Evolutionary conservation across 805 yeast species (phyloP).

Genomic region (Wickerhamiella siamensis): DNA sequence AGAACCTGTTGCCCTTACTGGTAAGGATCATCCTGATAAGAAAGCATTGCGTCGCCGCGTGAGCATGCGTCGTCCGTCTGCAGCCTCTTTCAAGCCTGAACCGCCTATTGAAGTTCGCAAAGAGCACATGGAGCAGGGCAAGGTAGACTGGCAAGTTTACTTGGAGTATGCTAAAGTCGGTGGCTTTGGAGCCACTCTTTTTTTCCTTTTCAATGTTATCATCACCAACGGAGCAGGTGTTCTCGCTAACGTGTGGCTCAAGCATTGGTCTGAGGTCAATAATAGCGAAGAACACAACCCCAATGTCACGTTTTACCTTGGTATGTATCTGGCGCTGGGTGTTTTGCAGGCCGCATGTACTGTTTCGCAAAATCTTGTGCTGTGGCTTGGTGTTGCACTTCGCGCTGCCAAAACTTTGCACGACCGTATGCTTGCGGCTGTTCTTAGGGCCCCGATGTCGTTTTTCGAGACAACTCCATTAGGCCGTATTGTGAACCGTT

Average conservation of each 20-base stretch:
- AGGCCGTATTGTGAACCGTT: slow-evolving; percentile 81
- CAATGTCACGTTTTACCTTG: slow-evolving; percentile 51
- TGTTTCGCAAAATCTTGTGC: slow-evolving; percentile 47
- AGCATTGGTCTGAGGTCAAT: slow-evolving; percentile 93
- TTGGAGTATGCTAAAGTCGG: slow-evolving; percentile 76
- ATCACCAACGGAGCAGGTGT: slow-evolving; percentile 48
- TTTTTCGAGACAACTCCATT: slow-evolving; percentile 92
- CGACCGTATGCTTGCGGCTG: slow-evolving; percentile 54
- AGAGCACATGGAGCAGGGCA: slow-evolving; percentile 85
- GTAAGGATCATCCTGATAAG: background rate
- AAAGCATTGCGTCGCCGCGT: slow-evolving; percentile 9
- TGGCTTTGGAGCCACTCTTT: slow-evolving; percentile 46
- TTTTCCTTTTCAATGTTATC: slow-evolving; percentile 44
- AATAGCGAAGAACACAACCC: slow-evolving; percentile 58
- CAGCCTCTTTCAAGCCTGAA: slow-evolving; percentile 36
- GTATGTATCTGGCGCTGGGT: slow-evolving; percentile 65
- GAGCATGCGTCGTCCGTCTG: slow-evolving; percentile 42
- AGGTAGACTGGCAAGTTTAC: slow-evolving; percentile 81
- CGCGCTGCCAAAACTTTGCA: slow-evolving; percentile 63
- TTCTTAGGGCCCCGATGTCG: slow-evolving; percentile 81
- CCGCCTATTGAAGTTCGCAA: slow-evolving; percentile 25
- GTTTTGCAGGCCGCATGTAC: slow-evolving; percentile 45
- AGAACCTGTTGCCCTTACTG: background rate
- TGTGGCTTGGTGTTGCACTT: slow-evolving; percentile 33
- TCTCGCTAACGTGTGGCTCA: slow-evolving; percentile 76